Percentiles rank a stretch among this genome's conserved stretches.
Conservation (phyloP, 495 filamentous ascomycete genomes). For the Mytilinidion resinicola region DNA sequence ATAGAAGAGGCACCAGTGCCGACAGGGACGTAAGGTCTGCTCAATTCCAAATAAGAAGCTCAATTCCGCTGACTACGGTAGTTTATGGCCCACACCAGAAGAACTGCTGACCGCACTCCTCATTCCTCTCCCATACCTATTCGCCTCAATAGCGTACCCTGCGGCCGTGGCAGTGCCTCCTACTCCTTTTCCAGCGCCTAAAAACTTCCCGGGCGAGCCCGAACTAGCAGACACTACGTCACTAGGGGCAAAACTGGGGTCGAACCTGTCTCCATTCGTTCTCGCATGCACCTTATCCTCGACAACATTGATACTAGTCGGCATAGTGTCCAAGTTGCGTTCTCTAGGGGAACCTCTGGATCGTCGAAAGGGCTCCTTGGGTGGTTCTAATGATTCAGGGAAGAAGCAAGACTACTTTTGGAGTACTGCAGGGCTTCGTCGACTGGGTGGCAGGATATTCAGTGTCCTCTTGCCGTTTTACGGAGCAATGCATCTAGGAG, state of each 20-base stretch:
- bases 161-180: conserved; percentile 5
- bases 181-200: conserved; percentile 2
- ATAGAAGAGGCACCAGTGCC: conserved; percentile 20
- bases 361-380: conserved; percentile 31
- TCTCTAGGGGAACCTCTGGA: conserved; percentile 28
- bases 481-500: conserved; percentile 51
- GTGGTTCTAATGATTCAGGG: conserved; percentile 2
- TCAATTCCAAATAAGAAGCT: no score
- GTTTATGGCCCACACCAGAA: conserved; percentile 27
- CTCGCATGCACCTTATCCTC: conserved; percentile 37
- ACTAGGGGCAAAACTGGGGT: background rate
- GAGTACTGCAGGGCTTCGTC: conserved; percentile 3
- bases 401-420: background rate
- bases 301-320: conserved; percentile 38
- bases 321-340: conserved; percentile 35
- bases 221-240: conserved; percentile 4
- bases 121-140: conserved; percentile 32
- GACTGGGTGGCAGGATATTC: conserved; percentile 23
- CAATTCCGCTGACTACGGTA: conserved; percentile 7
- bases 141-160: conserved; percentile 25
- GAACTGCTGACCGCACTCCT: conserved; percentile 36
- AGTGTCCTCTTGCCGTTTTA: conserved; percentile 51
- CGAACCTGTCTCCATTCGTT: conserved; percentile 17
- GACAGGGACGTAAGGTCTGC: conserved; percentile 1
- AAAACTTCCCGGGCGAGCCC: background rate